phyloP scores from a whole-genome alignment of 192 early-diverging fungal genomes.

The Jimgerdemannia lactiflua region DNA sequence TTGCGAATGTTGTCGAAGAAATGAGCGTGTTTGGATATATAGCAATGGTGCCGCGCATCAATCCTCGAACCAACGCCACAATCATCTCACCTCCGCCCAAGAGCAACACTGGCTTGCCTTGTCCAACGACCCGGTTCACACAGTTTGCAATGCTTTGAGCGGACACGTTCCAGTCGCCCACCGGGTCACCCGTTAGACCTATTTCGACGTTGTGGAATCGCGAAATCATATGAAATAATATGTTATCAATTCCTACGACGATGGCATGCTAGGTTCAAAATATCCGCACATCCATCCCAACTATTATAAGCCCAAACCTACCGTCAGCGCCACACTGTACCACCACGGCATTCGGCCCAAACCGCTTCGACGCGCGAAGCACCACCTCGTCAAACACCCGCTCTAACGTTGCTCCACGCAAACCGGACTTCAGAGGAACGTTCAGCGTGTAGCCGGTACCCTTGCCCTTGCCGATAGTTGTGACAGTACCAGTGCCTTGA shows the following conservation, averaged over 20 bases:
- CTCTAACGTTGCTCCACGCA: constrained; percentile 62
- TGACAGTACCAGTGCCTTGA: constrained; percentile 51
- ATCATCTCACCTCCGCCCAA: constrained; percentile 30
- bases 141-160: constrained; percentile 26
- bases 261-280: background rate
- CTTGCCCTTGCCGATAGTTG: constrained; percentile 54
- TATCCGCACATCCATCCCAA: background rate
- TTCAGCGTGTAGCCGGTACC: constrained; percentile 73
- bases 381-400: constrained; percentile 63
- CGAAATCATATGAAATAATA: no score
- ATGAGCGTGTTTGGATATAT: no score
- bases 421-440: constrained; percentile 67
- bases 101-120: constrained; percentile 31
- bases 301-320: constrained; percentile 3
- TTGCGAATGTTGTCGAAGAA: background rate
- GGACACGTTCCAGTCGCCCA: constrained; percentile 38
- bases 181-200: constrained; percentile 36
- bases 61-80: no score
- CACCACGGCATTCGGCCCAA: constrained; percentile 68
- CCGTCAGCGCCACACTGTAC: constrained; percentile 76
- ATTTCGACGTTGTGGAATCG: background rate
- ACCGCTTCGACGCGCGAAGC: constrained; percentile 45
- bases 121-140: constrained; percentile 24
- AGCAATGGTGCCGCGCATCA: no score
- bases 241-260: no score